Evolutionary conservation across 352 stramenopile species (phyloP), one percentile per base, ranked within the genome.

Genomic region (Pythium phragmitis): DNA sequence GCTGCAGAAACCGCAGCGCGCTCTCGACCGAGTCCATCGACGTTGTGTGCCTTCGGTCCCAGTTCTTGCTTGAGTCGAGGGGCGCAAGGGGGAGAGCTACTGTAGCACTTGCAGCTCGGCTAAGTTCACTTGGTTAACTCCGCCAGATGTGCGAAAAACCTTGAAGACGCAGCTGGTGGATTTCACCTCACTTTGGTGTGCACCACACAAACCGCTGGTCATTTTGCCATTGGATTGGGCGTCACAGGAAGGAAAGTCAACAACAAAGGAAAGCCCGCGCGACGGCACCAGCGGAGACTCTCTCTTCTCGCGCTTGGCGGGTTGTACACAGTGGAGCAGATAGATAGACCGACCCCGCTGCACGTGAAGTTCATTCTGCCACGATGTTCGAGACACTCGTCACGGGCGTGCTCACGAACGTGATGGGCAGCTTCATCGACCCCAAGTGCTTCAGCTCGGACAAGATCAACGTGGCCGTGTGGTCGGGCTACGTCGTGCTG

Each of bases 371-470:
- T 13, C 49, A 14, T 2, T 5, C 30, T 33, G 33, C 6, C 48
- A 34, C 43, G 30, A 96, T 96, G 87, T 94, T 96, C 63, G 87
- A 96, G 82, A 91, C 84, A 68, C 82, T 94, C 36, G 87, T 94
- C 43, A 91, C 86, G 56, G 79, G 85, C 62, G 68, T 96, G 61
- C 75, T 96, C 46, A 96, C 87, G 56, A 91, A 82, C 57, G 80
- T 88, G 23, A 79, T 96, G 50, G 87, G 87, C 57, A 94, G 64
- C 79, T 94, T 91, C 79, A 92, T 96, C 64, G 85, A 96, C 57
- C 77, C 85, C 28, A 80, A 78, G 52, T 94, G 87, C 80, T 96
- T 96, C 70, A 92, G 84, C 68, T 87, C 76, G 61, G 85, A 96
- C 75, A 94, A 94, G 60, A 92, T 96, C 61, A 94, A 89, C 70